Base-by-base conservation (phyloP, 768 basidiomycete genomes). In the Chalciporus chontae region DNA sequence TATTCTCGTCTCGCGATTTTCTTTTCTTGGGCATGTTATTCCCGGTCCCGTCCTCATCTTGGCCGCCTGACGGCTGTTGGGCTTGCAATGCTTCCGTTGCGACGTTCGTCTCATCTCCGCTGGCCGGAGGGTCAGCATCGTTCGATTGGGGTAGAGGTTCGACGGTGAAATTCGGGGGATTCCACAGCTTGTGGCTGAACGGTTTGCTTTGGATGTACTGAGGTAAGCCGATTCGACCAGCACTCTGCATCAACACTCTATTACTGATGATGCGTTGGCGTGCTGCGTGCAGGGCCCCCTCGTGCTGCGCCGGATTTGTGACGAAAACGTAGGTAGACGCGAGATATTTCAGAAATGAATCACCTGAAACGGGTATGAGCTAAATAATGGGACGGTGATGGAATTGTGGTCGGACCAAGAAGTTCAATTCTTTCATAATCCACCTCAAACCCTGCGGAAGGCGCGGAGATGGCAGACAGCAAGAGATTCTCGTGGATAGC, bases 371-470 rank as follows among this genome's bases (percentile, higher is more conserved):
- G 47, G 36, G 39, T 44, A 45, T 62, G 26, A 57, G 37, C n/a
- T 32, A 47, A 40, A 32, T 21, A 13, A 19, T 83, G 56, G 24
- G 39, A 52, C 19, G 43, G 34, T 46, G 27, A 48, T 45, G 23
- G 40, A 38, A 49, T 23, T 38, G 36, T 52, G 10, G 38, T 47
- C 72, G 51, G 58, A 90, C 90, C 91, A 14, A 93, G 76, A 43
- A 92, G 73, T 64, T 93, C 92, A 40, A 92, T 69, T 31, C 91
- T 81, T 68, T 94, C 89, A 66, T 94, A 94, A 69, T 94, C 78
- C 51, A 76, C 75, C 55, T 87, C 88, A 41, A 79, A 74, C 26
- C 79, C 78, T 29, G 82, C 82, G 8, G 87, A 82, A 8, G 87
- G 85, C 0, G 89, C 72, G 53, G 82, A 83, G 36, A 90, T 71